These are phyloP conservation scores for Scorias spongiosa DNA, from an alignment of 2,329 filamentous ascomycete species.

Conservation along the genomic window DNA sequence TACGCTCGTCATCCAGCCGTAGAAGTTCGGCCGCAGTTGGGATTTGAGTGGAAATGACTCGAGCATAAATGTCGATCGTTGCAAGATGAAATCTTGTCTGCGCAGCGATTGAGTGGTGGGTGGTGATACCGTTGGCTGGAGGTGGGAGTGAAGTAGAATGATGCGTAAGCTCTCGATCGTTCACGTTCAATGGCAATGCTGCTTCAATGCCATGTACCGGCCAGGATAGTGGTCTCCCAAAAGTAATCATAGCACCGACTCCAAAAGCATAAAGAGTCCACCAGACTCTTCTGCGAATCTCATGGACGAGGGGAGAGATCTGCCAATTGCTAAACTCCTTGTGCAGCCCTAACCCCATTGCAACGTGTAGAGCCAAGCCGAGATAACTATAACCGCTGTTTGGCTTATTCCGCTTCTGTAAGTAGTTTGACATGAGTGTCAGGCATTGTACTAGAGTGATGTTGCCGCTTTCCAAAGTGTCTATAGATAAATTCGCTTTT, in stretches of 20 bases:
- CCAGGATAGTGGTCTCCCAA: constrained; percentile 32
- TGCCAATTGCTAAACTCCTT: constrained; percentile 35
- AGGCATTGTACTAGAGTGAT: constrained; percentile 34
- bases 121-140: constrained; percentile 18
- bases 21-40: constrained; percentile 28
- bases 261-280: constrained; percentile 30
- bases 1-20: constrained; percentile 24
- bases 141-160: constrained; percentile 10
- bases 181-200: constrained; percentile 28
- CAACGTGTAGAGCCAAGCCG: constrained; percentile 34
- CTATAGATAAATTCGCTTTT: constrained; percentile 29
- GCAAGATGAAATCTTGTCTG: constrained; percentile 32
- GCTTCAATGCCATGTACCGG: constrained; percentile 31
- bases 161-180: constrained; percentile 28
- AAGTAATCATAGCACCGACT: constrained; percentile 35
- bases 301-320: constrained; percentile 24
- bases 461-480: constrained; percentile 35
- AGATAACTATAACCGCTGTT: constrained; percentile 36
- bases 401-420: constrained; percentile 36
- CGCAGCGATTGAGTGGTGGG: constrained; percentile 29
- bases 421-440: constrained; percentile 32
- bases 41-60: constrained; percentile 30
- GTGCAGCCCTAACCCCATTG: constrained; percentile 35
- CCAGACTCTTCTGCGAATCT: constrained; percentile 22
- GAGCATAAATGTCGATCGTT: constrained; percentile 30